A percentile compares a stretch with the other conserved stretches of the same genome.
Evolutionary conservation across 2,329 filamentous ascomycete species (phyloP).

Genomic region (Periglandula ipomoeae): DNA sequence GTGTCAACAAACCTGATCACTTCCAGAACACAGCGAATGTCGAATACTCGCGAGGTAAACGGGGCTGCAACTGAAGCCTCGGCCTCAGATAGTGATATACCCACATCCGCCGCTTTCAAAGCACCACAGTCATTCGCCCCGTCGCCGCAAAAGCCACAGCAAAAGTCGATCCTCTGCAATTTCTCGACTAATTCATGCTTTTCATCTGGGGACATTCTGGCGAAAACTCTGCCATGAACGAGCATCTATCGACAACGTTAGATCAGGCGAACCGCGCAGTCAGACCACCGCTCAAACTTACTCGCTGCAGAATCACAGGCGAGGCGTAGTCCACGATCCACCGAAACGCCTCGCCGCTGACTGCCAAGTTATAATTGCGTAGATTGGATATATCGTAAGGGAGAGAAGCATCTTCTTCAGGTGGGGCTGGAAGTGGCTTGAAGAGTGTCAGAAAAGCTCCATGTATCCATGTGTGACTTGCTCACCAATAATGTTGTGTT

Average conservation of each 20-base stretch:
- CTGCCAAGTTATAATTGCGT: constrained; percentile 77
- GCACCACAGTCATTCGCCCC: constrained; percentile 97
- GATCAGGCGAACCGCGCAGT: neutral
- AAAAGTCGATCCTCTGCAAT: constrained; percentile 91
- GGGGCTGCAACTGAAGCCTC: constrained; percentile 97
- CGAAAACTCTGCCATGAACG: constrained; percentile 84
- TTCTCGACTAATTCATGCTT: constrained; percentile 98
- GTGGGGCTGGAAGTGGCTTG: constrained; percentile 61
- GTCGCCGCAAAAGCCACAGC: constrained; percentile 91
- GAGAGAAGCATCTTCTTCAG: constrained; percentile 68
- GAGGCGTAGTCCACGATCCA: constrained; percentile 92
- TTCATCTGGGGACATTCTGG: constrained; percentile 97
- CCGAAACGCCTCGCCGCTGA: constrained; percentile 89
- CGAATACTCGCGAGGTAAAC: constrained; percentile 90
- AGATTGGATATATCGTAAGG: constrained; percentile 78
- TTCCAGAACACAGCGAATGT: constrained; percentile 89
- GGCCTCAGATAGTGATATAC: constrained; percentile 92
- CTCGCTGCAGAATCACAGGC: constrained; percentile 64
- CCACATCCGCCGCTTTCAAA: constrained; percentile 92
- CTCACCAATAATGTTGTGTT: constrained; percentile 62
- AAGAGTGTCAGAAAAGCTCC: constrained; percentile 6
- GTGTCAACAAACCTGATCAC: constrained; percentile 59
- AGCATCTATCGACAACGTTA: constrained; percentile 55
- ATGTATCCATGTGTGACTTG: neutral
- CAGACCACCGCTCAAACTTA: constrained; percentile 25